Base-by-base conservation (phyloP, 768 basidiomycete genomes). In the Kwoniella sp. region DNA sequence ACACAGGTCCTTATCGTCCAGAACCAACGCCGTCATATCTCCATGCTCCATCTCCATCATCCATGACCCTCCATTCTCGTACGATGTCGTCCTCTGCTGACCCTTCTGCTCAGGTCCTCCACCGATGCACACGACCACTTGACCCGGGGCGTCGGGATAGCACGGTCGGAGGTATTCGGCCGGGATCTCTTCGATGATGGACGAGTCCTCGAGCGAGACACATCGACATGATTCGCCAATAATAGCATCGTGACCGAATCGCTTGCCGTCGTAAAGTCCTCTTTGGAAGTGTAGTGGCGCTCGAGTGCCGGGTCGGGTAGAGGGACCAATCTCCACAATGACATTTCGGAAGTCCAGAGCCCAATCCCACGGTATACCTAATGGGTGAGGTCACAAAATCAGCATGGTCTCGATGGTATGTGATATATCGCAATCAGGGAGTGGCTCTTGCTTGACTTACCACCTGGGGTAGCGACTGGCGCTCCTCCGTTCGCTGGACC, bases 281-380 rank as follows among this genome's bases (percentile, higher is more conserved):
- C 78, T 55, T 47, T 72, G 74, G 68, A 69, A 78, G 55, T 77
- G 75, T 30, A 70, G 41, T n/a, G 75, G 75, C 28, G 68, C 69
- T 22, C 73, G 63, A 7, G 72, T 73, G 11, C 63, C 55, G 2
- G 67, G 65, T 22, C 55, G 37, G 3, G 58, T 30, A 2, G 73
- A 74, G 2, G 73, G 64, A 26, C 75, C 73, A 30, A 79, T 56
- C 68, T 74, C 72, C 28, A 79, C 75, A 28, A 76, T 67, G 52
- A 79, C 66, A 58, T 77, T 74, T 47, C 73, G 59, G 70, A 79
- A 76, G 47, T 76, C 78, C 1, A 76, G 61, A 15, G 72, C 68
- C 78, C 78, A 79, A 60, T 78, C 78, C 69, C 70, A 71, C 15
- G 71, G 65, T 23, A 77, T 53, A 23, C 61, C 75, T 67, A 55